phyloP scores from a whole-genome alignment of 805 yeast species.

The Wickerhamomyces chaumierensis region DNA sequence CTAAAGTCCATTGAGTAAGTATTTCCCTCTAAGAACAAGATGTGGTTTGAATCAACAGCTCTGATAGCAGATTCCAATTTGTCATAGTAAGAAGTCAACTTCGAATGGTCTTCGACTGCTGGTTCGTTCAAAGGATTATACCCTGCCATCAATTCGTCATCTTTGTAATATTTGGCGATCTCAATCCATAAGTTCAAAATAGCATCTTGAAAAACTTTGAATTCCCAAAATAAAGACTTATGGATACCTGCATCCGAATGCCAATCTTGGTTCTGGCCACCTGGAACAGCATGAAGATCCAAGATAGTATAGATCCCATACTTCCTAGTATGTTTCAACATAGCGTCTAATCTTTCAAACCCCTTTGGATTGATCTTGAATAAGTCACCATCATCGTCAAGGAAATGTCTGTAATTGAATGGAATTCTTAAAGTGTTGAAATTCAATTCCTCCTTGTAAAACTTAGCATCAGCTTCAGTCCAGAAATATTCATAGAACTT shows the following conservation, averaged over 20 bases:
- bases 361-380: conserved; percentile 32
- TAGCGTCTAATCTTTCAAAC: conserved; percentile 30
- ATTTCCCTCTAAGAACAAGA: conserved; percentile 38
- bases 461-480: conserved; percentile 38
- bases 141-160: conserved; percentile 41
- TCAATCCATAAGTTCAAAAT: conserved; percentile 33
- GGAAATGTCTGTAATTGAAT: conserved; percentile 39
- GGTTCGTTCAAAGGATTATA: conserved; percentile 45
- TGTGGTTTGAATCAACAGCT: conserved; percentile 35
- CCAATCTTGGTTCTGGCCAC: conserved; percentile 48
- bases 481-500: conserved; percentile 43
- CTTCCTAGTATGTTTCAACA: conserved; percentile 32
- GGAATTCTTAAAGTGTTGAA: conserved; percentile 39
- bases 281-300: conserved; percentile 39
- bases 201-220: conserved; percentile 35
- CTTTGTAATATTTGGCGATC: conserved; percentile 33
- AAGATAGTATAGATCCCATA: conserved; percentile 37
- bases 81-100: conserved; percentile 28
- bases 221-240: conserved; percentile 38
- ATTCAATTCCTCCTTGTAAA: conserved; percentile 27
- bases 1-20: conserved; percentile 40
- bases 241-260: conserved; percentile 37
- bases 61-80: conserved; percentile 29
- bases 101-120: conserved; percentile 30
- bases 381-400: conserved; percentile 33